A percentile compares a stretch with the other conserved stretches of the same genome.
Evolutionary conservation across 495 filamentous ascomycete genomes (phyloP).

Genomic region (Xylaria palmicola): DNA sequence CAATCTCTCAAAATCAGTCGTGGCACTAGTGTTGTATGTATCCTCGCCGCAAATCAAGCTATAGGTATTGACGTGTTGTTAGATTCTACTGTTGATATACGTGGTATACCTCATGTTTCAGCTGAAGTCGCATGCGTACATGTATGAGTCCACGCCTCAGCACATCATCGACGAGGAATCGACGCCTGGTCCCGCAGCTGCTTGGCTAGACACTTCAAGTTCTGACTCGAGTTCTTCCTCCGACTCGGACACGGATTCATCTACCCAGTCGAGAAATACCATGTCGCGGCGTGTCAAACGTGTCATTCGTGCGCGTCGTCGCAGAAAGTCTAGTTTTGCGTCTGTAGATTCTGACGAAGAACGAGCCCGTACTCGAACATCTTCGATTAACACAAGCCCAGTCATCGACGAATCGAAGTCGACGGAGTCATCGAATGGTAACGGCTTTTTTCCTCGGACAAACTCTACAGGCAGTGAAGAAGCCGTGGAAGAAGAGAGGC

Average conservation of each 20-base stretch:
- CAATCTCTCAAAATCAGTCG: constrained; percentile 80
- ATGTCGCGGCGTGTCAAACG: constrained; percentile 72
- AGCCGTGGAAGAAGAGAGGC: constrained; percentile 40
- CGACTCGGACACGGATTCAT: constrained; percentile 64
- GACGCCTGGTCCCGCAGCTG: constrained; percentile 77
- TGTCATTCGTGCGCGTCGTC: constrained; percentile 63
- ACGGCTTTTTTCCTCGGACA: constrained; percentile 23
- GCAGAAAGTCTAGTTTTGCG: constrained; percentile 71
- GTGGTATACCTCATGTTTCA: constrained; percentile 85
- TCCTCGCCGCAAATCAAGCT: background rate
- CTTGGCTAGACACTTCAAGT: constrained; percentile 71
- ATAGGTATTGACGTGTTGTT: constrained; percentile 9
- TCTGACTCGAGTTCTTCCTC: constrained; percentile 61
- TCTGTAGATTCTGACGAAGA: constrained; percentile 57
- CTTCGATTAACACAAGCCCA: constrained; percentile 37
- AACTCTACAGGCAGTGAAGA: constrained; percentile 34
- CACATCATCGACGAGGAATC: constrained; percentile 86
- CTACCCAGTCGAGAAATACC: constrained; percentile 65
- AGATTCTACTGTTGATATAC: constrained; percentile 80
- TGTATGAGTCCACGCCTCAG: constrained; percentile 88
- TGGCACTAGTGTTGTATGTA: constrained; percentile 79
- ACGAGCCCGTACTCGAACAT: constrained; percentile 28
- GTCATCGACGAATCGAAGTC: constrained; percentile 28
- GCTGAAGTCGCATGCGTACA: constrained; percentile 85
- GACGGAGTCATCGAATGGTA: constrained; percentile 32